Evolutionary conservation across 345 rosid genomes (phyloP).

Genomic region (Rhodamnia argentea): DNA sequence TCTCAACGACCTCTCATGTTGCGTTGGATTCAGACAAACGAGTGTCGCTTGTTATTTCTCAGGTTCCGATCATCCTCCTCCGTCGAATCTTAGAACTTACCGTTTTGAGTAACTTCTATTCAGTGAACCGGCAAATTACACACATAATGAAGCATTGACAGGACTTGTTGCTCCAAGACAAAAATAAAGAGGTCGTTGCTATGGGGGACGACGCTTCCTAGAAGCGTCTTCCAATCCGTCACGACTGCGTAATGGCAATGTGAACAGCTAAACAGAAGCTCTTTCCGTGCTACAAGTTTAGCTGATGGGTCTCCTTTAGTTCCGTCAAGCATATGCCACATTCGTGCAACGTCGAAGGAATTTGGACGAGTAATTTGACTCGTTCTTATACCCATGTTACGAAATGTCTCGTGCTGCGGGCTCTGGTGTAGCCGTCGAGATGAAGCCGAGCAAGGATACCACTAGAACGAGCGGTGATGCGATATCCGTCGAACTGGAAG

Average conservation of each 20-base stretch:
- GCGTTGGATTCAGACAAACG: too few relatives aligned
- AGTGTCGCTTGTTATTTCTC: too few relatives aligned
- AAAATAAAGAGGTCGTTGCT: not conserved
- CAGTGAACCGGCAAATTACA: too few relatives aligned
- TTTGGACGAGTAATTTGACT: not conserved
- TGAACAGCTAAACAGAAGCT: not conserved
- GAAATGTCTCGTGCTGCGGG: not conserved
- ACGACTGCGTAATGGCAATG: not conserved
- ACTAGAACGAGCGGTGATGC: not conserved
- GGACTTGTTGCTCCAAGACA: not conserved
- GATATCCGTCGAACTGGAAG: not conserved
- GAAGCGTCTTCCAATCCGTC: not conserved
- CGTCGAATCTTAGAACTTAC: too few relatives aligned
- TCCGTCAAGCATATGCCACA: not conserved
- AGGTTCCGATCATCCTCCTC: too few relatives aligned
- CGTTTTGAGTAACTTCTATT: too few relatives aligned
- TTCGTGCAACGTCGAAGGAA: not conserved
- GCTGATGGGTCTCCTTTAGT: not conserved
- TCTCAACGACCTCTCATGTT: too few relatives aligned
- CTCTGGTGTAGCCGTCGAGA: not conserved
- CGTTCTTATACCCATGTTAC: not conserved
- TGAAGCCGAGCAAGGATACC: not conserved
- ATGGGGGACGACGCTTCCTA: not conserved
- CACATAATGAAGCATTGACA: not conserved
- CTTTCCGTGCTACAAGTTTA: not conserved